Percentiles rank a stretch among this genome's conserved stretches.
These are phyloP conservation scores for Euphrasia confusa DNA, from an alignment of 257 asterid species.

Conservation along the genomic window DNA sequence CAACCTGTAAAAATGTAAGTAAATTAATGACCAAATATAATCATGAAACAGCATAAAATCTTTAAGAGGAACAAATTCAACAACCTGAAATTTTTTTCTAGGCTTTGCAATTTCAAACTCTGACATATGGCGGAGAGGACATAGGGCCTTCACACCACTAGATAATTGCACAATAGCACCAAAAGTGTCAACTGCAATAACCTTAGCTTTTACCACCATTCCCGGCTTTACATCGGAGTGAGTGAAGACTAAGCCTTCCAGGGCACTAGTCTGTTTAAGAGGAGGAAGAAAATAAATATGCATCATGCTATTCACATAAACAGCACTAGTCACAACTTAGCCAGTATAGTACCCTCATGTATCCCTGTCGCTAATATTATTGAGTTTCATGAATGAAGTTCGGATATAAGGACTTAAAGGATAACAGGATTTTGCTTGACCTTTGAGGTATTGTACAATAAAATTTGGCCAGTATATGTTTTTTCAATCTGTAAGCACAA, in stretches of 20 bases:
- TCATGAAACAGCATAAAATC: conserved; percentile 1
- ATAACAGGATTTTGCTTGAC: conserved; percentile 1
- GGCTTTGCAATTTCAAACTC: conserved; percentile 93
- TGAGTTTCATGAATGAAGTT: background rate
- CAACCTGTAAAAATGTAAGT: conserved; percentile 55
- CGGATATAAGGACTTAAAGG: background rate
- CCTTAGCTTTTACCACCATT: conserved; percentile 95
- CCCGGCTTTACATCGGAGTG: conserved; percentile 98
- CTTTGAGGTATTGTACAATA: conserved; percentile 14
- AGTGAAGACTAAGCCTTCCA: conserved; percentile 87
- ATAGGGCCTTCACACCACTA: conserved; percentile 92
- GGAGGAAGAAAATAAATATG: conserved; percentile 17
- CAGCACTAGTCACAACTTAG: background rate
- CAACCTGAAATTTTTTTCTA: conserved; percentile 92
- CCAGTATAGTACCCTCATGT: background rate
- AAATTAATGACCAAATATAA: conserved; percentile 15
- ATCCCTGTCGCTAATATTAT: background rate
- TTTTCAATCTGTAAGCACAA: conserved; percentile 7
- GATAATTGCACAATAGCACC: conserved; percentile 92
- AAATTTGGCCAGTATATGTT: background rate
- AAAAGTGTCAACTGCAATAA: conserved; percentile 62
- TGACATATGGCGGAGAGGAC: conserved; percentile 99
- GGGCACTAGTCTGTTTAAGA: conserved; percentile 71
- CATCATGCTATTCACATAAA: background rate
- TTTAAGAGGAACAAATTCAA: conserved; percentile 20